These are phyloP conservation scores for Alternaria tenuissima DNA, from an alignment of 2,329 filamentous ascomycete species.

Conservation along the genomic window DNA sequence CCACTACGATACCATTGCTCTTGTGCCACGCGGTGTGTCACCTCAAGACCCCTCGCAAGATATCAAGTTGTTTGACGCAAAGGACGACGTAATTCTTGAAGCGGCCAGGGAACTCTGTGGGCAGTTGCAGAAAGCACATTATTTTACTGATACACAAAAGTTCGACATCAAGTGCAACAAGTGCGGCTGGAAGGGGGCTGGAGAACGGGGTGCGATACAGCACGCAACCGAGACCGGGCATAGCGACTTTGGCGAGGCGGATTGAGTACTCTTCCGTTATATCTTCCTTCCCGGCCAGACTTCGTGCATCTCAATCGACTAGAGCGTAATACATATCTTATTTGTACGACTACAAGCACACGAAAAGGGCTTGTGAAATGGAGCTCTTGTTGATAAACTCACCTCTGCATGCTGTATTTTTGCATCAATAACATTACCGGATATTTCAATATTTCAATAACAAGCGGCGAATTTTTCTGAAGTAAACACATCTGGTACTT, in stretches of 20 bases:
- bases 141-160: constrained; percentile 86
- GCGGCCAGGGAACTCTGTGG: constrained; percentile 65
- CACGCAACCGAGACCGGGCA: constrained; percentile 68
- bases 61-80: constrained; percentile 73
- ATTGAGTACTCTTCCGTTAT: constrained; percentile 9
- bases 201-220: constrained; percentile 67
- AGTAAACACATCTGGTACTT: neutral
- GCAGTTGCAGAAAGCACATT: constrained; percentile 74
- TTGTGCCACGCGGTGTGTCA: constrained; percentile 67
- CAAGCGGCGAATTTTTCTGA: neutral
- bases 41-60: constrained; percentile 76
- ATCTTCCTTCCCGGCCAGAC: neutral
- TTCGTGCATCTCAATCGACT: neutral
- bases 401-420: neutral
- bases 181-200: constrained; percentile 73
- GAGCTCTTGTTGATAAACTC: neutral
- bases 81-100: constrained; percentile 63
- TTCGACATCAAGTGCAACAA: constrained; percentile 81
- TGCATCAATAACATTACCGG: neutral
- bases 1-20: constrained; percentile 89
- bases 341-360: neutral
- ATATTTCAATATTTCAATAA: too few species aligned
- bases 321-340: neutral
- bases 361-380: neutral
- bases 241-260: constrained; percentile 46